Percentiles rank a stretch among this genome's conserved stretches.
These are phyloP conservation scores for Didymella arachidicola DNA, from an alignment of 2,329 filamentous ascomycete genomes.

Conservation along the genomic window DNA sequence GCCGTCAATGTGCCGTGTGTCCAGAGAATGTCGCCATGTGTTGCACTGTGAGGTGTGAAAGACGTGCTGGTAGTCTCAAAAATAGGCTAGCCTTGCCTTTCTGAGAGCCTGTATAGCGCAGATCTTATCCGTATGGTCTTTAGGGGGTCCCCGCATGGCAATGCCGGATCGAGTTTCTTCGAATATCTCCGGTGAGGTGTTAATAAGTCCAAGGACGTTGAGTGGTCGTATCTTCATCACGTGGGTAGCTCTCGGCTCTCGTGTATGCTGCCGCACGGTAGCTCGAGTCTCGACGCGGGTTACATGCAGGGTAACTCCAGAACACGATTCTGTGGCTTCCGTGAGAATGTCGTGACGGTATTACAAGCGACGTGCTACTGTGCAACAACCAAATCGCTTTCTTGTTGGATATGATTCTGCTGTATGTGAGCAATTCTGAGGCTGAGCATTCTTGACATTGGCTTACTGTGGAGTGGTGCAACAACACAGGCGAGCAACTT, in stretches of 20 bases:
- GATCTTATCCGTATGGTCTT: constrained; percentile 6
- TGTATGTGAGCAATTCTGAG: not conserved
- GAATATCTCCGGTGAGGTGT: constrained; percentile 7
- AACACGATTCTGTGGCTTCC: not conserved
- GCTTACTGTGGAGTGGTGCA: not conserved
- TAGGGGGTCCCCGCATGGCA: constrained; percentile 13
- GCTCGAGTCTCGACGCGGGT: constrained; percentile 11
- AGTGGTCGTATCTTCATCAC: constrained; percentile 13
- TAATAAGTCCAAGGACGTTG: constrained; percentile 5
- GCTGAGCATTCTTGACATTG: constrained; percentile 4
- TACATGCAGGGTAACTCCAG: constrained; percentile 6
- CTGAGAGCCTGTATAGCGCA: constrained; percentile 1
- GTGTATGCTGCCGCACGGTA: constrained; percentile 11
- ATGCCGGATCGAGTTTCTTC: constrained; percentile 6
- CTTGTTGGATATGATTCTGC: not conserved
- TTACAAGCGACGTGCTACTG: not conserved
- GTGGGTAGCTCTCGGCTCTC: constrained; percentile 13
- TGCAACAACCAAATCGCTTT: not conserved
- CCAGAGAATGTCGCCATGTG: constrained; percentile 16
- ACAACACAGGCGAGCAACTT: not conserved
- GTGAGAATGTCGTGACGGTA: constrained; percentile 16
- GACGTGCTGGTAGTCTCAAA: constrained; percentile 11
- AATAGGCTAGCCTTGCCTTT: constrained; percentile 13
- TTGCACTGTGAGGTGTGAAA: constrained; percentile 13
- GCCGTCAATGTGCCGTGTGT: constrained; percentile 4